Conservation (phyloP, 2,329 filamentous ascomycete species). For the Aspergillus sp. region DNA sequence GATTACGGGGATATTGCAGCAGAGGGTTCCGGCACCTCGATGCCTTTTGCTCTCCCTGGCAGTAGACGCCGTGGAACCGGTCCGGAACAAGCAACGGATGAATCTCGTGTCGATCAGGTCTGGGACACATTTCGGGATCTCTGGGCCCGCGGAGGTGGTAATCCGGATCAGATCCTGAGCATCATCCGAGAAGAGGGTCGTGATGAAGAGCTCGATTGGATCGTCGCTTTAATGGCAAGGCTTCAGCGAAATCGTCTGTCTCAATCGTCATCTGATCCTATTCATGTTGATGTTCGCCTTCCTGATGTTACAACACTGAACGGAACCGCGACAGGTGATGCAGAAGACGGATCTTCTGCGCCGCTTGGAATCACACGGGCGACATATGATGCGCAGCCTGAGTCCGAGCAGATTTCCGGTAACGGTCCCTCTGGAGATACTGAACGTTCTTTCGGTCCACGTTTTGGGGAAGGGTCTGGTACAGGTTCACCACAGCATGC, state of each 20-base stretch:
- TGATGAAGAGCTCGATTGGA: slow-evolving; percentile 51
- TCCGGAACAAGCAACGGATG: too few relatives aligned
- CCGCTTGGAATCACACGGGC: too few relatives aligned
- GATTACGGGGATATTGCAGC: not conserved
- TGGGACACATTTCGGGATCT: slow-evolving; percentile 46
- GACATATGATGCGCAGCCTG: not conserved
- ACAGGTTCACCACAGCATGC: not conserved
- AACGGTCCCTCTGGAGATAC: slow-evolving; percentile 2
- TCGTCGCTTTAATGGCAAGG: slow-evolving; percentile 47
- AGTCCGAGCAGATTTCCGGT: not conserved
- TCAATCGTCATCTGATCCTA: not conserved
- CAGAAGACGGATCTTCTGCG: too few relatives aligned
- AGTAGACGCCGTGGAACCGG: not conserved
- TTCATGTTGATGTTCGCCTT: too few relatives aligned
- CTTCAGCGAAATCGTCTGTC: slow-evolving; percentile 7
- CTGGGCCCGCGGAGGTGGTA: slow-evolving; percentile 53
- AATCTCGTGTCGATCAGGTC: not conserved
- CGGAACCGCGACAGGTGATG: too few relatives aligned
- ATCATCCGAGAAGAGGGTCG: slow-evolving; percentile 56
- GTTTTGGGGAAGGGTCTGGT: not conserved
- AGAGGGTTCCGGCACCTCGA: slow-evolving; percentile 1
- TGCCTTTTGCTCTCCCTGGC: slow-evolving; percentile 1
- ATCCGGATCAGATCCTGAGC: slow-evolving; percentile 50
- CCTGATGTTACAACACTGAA: too few relatives aligned
- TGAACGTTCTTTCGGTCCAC: not conserved